Conservation (phyloP, 192 early-diverging fungal genomes). For the Backusella parvicylindrica region DNA sequence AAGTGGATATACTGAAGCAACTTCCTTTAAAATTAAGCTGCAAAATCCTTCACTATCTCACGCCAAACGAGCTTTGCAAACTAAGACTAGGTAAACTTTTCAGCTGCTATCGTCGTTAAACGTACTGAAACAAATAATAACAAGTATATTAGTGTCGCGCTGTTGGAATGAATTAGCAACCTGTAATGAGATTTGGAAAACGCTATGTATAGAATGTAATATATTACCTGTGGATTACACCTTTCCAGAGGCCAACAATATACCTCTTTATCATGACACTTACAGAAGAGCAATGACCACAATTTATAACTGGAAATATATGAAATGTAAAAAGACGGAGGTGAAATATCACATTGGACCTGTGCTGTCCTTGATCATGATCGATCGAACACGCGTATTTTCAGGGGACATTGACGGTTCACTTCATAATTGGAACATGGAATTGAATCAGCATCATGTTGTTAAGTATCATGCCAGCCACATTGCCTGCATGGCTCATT, state of each 20-base stretch:
- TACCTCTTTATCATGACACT: slow-evolving; percentile 10
- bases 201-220: not conserved
- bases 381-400: slow-evolving; percentile 2
- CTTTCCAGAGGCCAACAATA: not conserved
- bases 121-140: not conserved
- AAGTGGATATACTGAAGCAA: not conserved
- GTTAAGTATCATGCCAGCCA: slow-evolving; percentile 3
- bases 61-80: slow-evolving; percentile 7
- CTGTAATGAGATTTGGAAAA: not conserved
- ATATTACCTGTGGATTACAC: not conserved
- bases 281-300: slow-evolving; percentile 5
- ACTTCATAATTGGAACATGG: slow-evolving; percentile 17
- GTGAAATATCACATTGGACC: slow-evolving; percentile 9
- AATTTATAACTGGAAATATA: not conserved
- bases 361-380: not conserved
- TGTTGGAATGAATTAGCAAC: slow-evolving; percentile 4
- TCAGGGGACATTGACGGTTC: slow-evolving; percentile 16
- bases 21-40: not conserved
- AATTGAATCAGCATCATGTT: not conserved
- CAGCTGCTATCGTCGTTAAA: not conserved
- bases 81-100: slow-evolving; percentile 9
- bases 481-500: slow-evolving; percentile 2
- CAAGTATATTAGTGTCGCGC: slow-evolving; percentile 9
- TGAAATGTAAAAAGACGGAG: not conserved
- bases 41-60: slow-evolving; percentile 1